Percentiles rank a stretch among this genome's conserved stretches.
phyloP scores from a whole-genome alignment of 306 rosid species.

The Sicyos edulis region DNA sequence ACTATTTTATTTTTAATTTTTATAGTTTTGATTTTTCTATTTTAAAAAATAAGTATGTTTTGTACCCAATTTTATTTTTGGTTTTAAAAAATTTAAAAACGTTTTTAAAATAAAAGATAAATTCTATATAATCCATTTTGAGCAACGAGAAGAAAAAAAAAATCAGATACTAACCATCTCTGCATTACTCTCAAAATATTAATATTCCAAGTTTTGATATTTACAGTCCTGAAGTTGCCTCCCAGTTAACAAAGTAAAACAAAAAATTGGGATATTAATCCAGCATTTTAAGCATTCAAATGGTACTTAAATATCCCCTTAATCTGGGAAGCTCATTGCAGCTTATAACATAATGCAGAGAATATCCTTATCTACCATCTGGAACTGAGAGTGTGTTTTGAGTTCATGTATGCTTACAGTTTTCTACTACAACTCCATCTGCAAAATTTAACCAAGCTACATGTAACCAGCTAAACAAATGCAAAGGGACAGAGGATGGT shows the following conservation, averaged over 20 bases:
- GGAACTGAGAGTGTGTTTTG: background rate
- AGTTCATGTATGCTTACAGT: conserved; percentile 24
- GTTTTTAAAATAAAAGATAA: no score
- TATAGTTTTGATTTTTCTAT: no score
- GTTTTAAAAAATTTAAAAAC: no score
- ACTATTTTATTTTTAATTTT: no score
- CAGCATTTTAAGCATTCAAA: background rate
- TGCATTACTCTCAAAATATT: background rate
- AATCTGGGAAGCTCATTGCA: background rate
- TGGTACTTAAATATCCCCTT: background rate
- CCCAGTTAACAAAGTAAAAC: background rate
- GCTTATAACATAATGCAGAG: background rate
- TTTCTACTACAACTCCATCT: conserved; percentile 76
- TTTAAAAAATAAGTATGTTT: no score
- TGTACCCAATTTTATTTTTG: no score
- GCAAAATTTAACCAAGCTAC: conserved; percentile 25
- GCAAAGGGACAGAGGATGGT: background rate
- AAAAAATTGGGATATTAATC: background rate
- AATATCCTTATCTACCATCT: background rate
- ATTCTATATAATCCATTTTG: no score
- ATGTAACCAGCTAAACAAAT: background rate
- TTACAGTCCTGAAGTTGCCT: background rate
- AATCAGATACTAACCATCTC: background rate
- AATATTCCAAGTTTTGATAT: background rate
- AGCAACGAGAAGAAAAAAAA: no score